phyloP scores from a whole-genome alignment of 768 basidiomycete genomes.

The Phylloporus rhodoxanthus region DNA sequence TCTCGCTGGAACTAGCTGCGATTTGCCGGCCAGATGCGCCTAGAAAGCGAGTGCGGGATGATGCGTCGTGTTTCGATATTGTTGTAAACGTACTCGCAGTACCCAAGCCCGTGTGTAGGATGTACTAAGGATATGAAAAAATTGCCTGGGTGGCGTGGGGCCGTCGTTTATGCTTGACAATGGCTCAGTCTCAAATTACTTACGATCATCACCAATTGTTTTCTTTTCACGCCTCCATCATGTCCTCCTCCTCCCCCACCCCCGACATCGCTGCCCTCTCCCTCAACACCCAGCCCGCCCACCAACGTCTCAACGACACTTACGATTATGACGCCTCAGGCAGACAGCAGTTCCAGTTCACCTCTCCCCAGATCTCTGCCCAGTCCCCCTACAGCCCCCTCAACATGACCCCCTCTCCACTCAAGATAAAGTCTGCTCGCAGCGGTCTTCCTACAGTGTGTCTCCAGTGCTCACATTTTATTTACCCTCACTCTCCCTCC shows the following conservation, averaged over 20 bases:
- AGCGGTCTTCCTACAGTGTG: constrained; percentile 69
- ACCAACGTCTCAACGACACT: constrained; percentile 80
- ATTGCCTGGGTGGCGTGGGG: constrained; percentile 30
- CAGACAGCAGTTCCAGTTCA: constrained; percentile 69
- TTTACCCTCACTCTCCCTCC: constrained; percentile 22
- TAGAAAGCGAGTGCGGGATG: constrained; percentile 40
- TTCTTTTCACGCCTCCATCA: constrained; percentile 38
- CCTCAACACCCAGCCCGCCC: constrained; percentile 54
- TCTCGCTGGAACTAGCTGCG: constrained; percentile 18
- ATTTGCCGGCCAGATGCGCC: constrained; percentile 13
- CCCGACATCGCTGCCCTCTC: constrained; percentile 77
- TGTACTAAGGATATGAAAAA: not conserved
- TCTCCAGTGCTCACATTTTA: constrained; percentile 22
- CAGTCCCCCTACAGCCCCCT: constrained; percentile 45
- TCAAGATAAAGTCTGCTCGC: constrained; percentile 68
- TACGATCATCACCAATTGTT: not conserved
- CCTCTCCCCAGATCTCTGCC: constrained; percentile 53
- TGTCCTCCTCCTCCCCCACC: constrained; percentile 69
- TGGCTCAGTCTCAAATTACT: not conserved
- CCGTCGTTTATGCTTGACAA: constrained; percentile 20
- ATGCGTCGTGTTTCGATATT: constrained; percentile 40
- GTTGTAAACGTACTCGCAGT: constrained; percentile 44
- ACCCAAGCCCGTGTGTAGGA: constrained; percentile 39
- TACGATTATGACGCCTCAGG: constrained; percentile 70
- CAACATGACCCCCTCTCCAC: constrained; percentile 60